Conservation (phyloP, 2,329 filamentous ascomycete genomes). For the Ceratocystis eucalypticola region DNA sequence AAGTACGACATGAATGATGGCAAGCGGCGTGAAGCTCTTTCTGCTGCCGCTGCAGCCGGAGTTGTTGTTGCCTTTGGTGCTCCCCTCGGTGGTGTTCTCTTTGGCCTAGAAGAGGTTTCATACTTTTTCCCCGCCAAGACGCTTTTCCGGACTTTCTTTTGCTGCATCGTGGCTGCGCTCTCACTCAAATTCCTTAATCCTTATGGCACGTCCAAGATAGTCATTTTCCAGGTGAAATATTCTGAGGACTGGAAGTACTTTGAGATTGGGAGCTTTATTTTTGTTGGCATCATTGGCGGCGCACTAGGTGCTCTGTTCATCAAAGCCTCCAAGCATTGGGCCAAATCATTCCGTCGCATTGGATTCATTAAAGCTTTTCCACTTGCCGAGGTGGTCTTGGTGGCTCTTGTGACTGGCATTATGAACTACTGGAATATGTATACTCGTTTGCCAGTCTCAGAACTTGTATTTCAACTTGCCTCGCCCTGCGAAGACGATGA, state of each 20-base stretch:
- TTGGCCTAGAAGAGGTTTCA: conserved; percentile 85
- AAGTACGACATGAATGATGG: conserved; percentile 94
- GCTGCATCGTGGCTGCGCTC: conserved; percentile 83
- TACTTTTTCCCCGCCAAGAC: conserved; percentile 98
- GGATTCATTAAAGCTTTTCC: conserved; percentile 68
- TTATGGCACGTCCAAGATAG: conserved; percentile 91
- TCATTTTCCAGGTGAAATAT: conserved; percentile 90
- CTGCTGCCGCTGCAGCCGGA: conserved; percentile 78
- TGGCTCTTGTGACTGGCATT: conserved; percentile 71
- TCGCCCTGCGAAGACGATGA: conserved; percentile 69
- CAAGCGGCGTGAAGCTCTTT: conserved; percentile 87
- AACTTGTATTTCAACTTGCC: conserved; percentile 78
- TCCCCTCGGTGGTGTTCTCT: conserved; percentile 73
- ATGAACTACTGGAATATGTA: conserved; percentile 88
- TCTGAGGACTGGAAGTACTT: conserved; percentile 86
- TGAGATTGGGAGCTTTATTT: conserved; percentile 69
- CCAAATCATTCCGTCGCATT: conserved; percentile 72
- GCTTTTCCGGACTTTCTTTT: conserved; percentile 94
- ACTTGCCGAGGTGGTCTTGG: conserved; percentile 73
- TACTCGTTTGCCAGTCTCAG: conserved; percentile 78
- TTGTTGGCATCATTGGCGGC: conserved; percentile 78
- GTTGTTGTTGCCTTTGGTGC: conserved; percentile 92
- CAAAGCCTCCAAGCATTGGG: conserved; percentile 87
- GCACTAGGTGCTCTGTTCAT: conserved; percentile 84
- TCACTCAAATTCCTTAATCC: conserved; percentile 92